Evolutionary conservation across 1,284 basidiomycete genomes (phyloP).

Genomic region (Ustilago shanxiensis): DNA sequence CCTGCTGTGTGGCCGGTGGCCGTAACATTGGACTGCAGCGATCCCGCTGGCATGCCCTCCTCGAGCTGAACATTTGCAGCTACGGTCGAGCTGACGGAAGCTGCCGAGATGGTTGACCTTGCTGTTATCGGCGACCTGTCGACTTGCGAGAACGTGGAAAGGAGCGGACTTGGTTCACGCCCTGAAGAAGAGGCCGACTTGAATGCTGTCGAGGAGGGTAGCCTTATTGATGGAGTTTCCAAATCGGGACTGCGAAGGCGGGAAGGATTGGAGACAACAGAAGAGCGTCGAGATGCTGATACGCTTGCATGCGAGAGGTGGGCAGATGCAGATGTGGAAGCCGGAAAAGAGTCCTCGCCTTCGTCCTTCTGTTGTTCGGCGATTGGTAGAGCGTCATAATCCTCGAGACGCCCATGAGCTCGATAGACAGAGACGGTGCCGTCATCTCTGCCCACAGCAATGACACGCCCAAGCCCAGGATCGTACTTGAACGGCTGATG

Average conservation of each 20-base stretch:
- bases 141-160: slow-evolving; percentile 15
- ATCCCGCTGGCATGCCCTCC: slow-evolving; percentile 23
- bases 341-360: slow-evolving; percentile 19
- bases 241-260: slow-evolving; percentile 35
- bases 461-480: slow-evolving; percentile 32
- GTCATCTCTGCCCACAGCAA: slow-evolving; percentile 38
- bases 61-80: slow-evolving; percentile 48
- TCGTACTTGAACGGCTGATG: slow-evolving; percentile 18
- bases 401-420: slow-evolving; percentile 37
- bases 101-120: slow-evolving; percentile 35
- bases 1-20: slow-evolving; percentile 40
- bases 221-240: slow-evolving; percentile 30
- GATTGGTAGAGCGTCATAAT: slow-evolving; percentile 17
- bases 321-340: slow-evolving; percentile 31
- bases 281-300: slow-evolving; percentile 27
- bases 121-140: slow-evolving; percentile 29
- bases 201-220: slow-evolving; percentile 14
- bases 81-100: slow-evolving; percentile 33
- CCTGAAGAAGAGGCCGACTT: slow-evolving; percentile 24
- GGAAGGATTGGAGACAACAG: slow-evolving; percentile 21
- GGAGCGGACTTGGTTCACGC: slow-evolving; percentile 29
- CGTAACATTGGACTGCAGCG: slow-evolving; percentile 39
- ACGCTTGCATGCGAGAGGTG: slow-evolving; percentile 23
- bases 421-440: slow-evolving; percentile 37
- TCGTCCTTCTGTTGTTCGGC: not conserved